phyloP scores from a whole-genome alignment of 257 asterid species.

The Solanum chilense region DNA sequence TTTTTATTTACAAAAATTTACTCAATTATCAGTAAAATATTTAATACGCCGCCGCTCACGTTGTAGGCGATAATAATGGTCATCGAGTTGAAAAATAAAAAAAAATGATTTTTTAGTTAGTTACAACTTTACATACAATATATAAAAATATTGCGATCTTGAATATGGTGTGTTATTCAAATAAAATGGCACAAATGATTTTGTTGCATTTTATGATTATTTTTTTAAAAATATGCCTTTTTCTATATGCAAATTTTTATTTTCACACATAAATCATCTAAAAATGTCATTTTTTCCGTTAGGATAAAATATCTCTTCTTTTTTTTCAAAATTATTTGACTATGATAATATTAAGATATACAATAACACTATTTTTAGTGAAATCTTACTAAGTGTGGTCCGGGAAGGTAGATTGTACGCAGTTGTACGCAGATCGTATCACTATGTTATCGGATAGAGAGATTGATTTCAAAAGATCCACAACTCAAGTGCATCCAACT shows the following conservation, averaged over 20 bases:
- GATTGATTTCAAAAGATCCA: background rate
- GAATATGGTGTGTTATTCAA: background rate
- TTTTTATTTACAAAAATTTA: background rate
- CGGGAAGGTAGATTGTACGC: background rate
- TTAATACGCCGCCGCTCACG: background rate
- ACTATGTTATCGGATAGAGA: background rate
- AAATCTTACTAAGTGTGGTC: background rate
- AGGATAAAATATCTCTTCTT: fast-evolving
- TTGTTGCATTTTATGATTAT: background rate
- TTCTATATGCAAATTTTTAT: background rate
- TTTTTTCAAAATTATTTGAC: no score
- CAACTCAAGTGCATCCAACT: background rate
- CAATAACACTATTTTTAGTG: fast-evolving
- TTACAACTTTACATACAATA: background rate
- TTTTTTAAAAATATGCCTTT: background rate
- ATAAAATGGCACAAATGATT: background rate
- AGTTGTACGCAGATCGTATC: background rate
- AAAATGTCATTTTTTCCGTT: background rate
- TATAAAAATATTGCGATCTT: background rate
- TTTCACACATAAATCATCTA: background rate
- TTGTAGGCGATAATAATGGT: background rate
- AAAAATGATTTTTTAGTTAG: background rate
- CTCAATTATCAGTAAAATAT: background rate
- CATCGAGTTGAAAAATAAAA: background rate
- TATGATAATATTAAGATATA: no score